These are phyloP conservation scores for Pseudogymnoascus sp. DNA, from an alignment of 2,329 filamentous ascomycete species.

Conservation along the genomic window DNA sequence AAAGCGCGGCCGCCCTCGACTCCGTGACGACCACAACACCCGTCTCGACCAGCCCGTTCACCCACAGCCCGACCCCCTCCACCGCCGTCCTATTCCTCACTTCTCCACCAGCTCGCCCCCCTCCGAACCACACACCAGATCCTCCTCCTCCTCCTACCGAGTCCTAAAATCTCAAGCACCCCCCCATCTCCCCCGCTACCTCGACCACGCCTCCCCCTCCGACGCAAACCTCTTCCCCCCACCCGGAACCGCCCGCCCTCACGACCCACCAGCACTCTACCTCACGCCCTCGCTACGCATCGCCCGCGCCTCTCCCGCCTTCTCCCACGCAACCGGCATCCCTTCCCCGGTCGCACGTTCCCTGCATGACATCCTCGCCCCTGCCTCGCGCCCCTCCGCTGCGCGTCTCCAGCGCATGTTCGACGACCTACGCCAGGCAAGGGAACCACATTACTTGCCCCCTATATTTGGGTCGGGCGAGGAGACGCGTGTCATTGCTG, in stretches of 20 bases:
- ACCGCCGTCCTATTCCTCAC: constrained; percentile 20
- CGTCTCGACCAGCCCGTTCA: constrained; percentile 45
- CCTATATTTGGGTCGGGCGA: constrained; percentile 51
- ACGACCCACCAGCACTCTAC: constrained; percentile 47
- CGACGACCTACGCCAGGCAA: constrained; percentile 45
- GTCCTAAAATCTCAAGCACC: constrained; percentile 48
- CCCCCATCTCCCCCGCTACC: constrained; percentile 39
- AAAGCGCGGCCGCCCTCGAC: constrained; percentile 68
- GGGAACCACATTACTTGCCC: constrained; percentile 52
- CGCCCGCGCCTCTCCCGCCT: constrained; percentile 46
- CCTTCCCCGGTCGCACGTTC: constrained; percentile 39
- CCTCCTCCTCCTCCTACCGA: constrained; percentile 34
- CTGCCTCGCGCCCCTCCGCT: constrained; percentile 45
- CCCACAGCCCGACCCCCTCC: constrained; percentile 36
- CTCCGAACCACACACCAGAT: constrained; percentile 27
- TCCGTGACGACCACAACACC: constrained; percentile 62
- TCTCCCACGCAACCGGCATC: constrained; percentile 46
- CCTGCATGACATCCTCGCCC: constrained; percentile 45
- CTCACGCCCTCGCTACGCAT: constrained; percentile 51
- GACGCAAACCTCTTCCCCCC: constrained; percentile 41
- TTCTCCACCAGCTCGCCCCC: constrained; percentile 28
- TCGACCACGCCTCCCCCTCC: constrained; percentile 41
- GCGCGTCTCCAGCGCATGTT: constrained; percentile 42
- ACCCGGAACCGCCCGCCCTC: constrained; percentile 25
- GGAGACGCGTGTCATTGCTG: constrained; percentile 46